Evolutionary conservation across 495 filamentous ascomycete genomes (phyloP).

Genomic region (Hyaloscypha variabilis): DNA sequence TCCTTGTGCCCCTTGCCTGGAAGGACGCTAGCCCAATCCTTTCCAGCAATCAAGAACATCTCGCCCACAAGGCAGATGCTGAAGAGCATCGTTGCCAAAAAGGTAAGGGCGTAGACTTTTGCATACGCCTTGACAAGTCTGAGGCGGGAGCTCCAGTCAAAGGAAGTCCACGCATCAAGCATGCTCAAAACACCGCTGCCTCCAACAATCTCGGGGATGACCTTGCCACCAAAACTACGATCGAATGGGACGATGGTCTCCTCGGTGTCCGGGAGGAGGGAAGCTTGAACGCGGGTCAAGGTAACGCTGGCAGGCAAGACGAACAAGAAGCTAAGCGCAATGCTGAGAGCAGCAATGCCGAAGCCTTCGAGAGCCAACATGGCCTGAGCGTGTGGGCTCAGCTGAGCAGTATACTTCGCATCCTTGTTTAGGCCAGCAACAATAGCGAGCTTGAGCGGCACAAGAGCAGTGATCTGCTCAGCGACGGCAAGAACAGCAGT

Average conservation of each 20-base stretch:
- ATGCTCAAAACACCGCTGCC: constrained; percentile 62
- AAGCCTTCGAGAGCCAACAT: constrained; percentile 17
- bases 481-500: constrained; percentile 29
- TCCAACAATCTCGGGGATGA: constrained; percentile 58
- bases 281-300: constrained; percentile 70
- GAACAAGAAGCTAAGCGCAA: constrained; percentile 43
- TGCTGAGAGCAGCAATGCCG: constrained; percentile 12
- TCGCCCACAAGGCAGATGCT: constrained; percentile 38
- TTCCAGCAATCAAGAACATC: constrained; percentile 38
- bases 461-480: constrained; percentile 24
- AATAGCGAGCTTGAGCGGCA: constrained; percentile 18
- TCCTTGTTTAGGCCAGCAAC: not conserved
- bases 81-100: constrained; percentile 46
- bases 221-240: constrained; percentile 64
- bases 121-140: constrained; percentile 61
- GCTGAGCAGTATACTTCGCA: not conserved
- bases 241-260: constrained; percentile 80
- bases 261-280: constrained; percentile 67
- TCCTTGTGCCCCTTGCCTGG: constrained; percentile 14
- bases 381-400: constrained; percentile 6
- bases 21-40: constrained; percentile 24
- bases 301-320: constrained; percentile 64
- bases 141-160: constrained; percentile 60
- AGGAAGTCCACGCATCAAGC: constrained; percentile 68
- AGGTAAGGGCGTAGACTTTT: constrained; percentile 58